Base-by-base conservation (phyloP, 495 filamentous ascomycete genomes). In the Podospora appendiculata region DNA sequence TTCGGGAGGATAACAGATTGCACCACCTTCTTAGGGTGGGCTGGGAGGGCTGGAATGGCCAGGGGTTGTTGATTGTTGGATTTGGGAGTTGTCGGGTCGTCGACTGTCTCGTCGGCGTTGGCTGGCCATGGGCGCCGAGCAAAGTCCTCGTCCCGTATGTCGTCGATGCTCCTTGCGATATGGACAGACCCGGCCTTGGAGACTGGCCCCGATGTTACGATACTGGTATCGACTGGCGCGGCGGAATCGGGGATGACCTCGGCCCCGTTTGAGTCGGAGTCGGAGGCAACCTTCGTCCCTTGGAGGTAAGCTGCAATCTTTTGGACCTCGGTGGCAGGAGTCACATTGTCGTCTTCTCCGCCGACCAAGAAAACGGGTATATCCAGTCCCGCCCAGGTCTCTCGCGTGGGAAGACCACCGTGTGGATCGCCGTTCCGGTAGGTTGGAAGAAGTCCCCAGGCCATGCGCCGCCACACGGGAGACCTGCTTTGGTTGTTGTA, bases 401-500 rank as follows among this genome's bases (percentile, higher is more conserved):
- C 77, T 48, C 77, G 63, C 0, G 84, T 82, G 40, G 89, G 85
- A 10, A 93, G 62, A 3, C 87, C 88, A 7, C 81, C 83, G n/a
- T 71, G 60, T 4, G 79, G 61, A 12, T 70, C 58, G 17, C 70
- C 76, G 16, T 74, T 60, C 10, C 71, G 52, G 54, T 81, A 82
- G 12, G 66, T 71, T 12, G 86, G 81, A 16, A 89, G 65, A 42
- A 73, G 68, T 2, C 89, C 90, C 69, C 76, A 86, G 4, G 83
- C 86, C 86, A 95, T 92, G 38, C 90, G 79, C 53, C 85, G 79
- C 81, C 87, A 95, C 0, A 94, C 88, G 0, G 85, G 74, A 0
- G 89, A 89, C 56, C 72, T 77, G 54, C 86, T 92, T 61, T 95
- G 89, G 48, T 76, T 76, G 66, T 97, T 97, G 72, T 85, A 96